Conservation (phyloP, 176 grass and related monocot species). For the Triticum dicoccoides region DNA sequence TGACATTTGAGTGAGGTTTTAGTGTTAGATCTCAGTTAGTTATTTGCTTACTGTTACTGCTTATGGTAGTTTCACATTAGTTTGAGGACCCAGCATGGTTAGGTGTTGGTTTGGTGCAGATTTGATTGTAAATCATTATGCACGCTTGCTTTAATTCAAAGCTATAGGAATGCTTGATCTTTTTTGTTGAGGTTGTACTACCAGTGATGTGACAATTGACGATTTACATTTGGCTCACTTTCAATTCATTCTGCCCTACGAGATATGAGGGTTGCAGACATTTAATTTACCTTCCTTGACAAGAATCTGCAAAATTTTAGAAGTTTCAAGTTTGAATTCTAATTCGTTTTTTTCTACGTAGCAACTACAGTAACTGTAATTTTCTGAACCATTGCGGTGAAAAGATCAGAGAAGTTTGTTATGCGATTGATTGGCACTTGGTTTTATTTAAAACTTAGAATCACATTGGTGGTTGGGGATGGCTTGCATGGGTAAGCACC, state of each 20-base stretch:
- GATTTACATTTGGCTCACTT: background rate
- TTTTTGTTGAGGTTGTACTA: background rate
- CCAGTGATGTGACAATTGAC: background rate
- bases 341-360: background rate
- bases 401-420: background rate
- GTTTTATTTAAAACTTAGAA: background rate
- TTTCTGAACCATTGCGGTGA: background rate
- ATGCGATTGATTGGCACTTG: background rate
- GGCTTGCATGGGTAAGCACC: background rate
- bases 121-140: background rate
- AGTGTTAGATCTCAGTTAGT: slow-evolving; percentile 15
- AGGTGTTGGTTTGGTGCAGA: background rate
- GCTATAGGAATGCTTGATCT: slow-evolving; percentile 13
- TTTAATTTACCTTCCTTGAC: background rate
- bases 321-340: background rate
- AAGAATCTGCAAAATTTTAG: background rate
- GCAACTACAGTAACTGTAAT: background rate
- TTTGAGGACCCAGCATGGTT: background rate
- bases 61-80: background rate
- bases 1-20: slow-evolving; percentile 8
- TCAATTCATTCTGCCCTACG: slow-evolving; percentile 1
- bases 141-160: background rate
- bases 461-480: background rate
- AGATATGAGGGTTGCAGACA: background rate
- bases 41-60: background rate